Evolutionary conservation across 805 yeast genomes (phyloP), one percentile per base, ranked within the genome.

Genomic region (Barnettozyma pratensis): DNA sequence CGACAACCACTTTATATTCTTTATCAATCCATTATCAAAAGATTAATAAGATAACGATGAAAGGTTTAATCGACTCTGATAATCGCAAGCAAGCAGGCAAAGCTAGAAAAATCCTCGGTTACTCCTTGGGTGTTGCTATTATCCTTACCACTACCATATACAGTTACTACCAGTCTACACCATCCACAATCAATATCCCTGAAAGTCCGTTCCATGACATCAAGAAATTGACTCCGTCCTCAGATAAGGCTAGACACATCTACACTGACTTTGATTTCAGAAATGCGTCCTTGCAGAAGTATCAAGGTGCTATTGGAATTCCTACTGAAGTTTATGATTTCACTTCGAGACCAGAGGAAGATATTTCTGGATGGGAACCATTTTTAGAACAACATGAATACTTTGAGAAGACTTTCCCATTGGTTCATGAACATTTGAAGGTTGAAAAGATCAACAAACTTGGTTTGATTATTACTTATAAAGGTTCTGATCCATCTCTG

Each of bases 311-410:
- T 1, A 75, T 87, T 26, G 73, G 74, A 58, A 73, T 85, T 49
- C 81, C 83, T 39, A 85, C 95, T 1, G 82, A 78, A 52, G 73
- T 81, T 12, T 73, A 64, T 51, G 96, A 88, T 60, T 74, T 72
- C 26, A 68, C 64, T 46, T 68, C 67, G 8, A 47, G 55, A 12
- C 71, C 73, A 5, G 47, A 50, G 7, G 63, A 60, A 3, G 59
- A 66, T 37, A 55, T 62, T 4, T 5, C 64, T 37, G 58, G 60
- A 6, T 75, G 78, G 73, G 59, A 51, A 6, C 60, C 67, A n/a
- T 63, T 64, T 47, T 46, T 51, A 27, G 44, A 48, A 10, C 69
- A 73, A 55, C 85, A 82, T 52, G 57, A 65, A 4, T 84, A 76
- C 59, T 68, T 87, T 50, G 68, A 72, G 44, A 54, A 63, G 14